Evolutionary conservation across 768 basidiomycete genomes (phyloP), one percentile per base, ranked within the genome.

Genomic region (Amanita pallidorosea): DNA sequence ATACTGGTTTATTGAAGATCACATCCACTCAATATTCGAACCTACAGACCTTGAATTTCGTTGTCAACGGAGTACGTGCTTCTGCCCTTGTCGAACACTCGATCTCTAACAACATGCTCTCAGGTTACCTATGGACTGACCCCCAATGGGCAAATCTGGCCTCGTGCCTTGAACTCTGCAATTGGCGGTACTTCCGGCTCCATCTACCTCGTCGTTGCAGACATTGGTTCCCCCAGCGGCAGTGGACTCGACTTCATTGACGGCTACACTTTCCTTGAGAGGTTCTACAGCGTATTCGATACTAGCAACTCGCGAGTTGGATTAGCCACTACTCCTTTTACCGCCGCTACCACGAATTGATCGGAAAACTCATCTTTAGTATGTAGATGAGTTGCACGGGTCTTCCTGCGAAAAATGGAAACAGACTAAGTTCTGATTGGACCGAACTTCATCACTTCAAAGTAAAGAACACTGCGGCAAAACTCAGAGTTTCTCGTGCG

Each of bases 241-340:
- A 63, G 69, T 31, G 81, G 82, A 44, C 71, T 85, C n/a, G 80
- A 83, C 65, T 84, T 83, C 59, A 77, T 83, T 64, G 73, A 72
- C 44, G 67, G 67, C 13, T 79, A 76, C 51, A 53, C 45, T 13
- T 53, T 46, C 45, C 62, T 68, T 42, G 69, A 72, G 63, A 78
- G 83, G n/a, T 85, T 78, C 73, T 84, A 84, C 66, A 70, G 76
- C 23, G 81, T 82, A 33, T 83, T 66, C 58, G 83, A 85, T 59
- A 79, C 81, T 42, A 61, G 70, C 38, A 77, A 80, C 66, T 63
- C 60, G 45, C 76, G 68, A 17, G 69, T 83, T 50, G 80, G 81
- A n/a, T 68, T 83, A 49, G 80, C 81, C 7, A 76, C 70, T 31
- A 81, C 73, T 4, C 50, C 67, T 18, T 76, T 69, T 62, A 83